A percentile compares a stretch with the other conserved stretches of the same genome.
Conservation (phyloP, 1,139 yeast species). For the Sugiyamaella novakii region DNA sequence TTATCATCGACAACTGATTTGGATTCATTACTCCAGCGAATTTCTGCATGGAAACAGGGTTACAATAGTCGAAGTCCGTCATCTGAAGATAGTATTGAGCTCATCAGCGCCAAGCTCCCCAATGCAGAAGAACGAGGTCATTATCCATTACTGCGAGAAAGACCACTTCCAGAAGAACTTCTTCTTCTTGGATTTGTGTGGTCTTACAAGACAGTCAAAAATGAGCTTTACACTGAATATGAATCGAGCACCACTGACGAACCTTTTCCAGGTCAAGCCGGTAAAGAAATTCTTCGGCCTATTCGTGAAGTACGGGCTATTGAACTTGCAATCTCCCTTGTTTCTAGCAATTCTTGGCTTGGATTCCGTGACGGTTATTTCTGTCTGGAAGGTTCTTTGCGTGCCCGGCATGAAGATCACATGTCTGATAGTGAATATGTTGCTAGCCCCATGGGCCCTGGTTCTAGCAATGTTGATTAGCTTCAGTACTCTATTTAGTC, state of each 20-base stretch:
- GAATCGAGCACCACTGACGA: constrained; percentile 29
- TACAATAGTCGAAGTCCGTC: constrained; percentile 8
- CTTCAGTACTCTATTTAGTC: no score
- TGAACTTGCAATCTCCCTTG: constrained; percentile 26
- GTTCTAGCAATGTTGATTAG: no score
- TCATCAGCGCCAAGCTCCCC: constrained; percentile 26
- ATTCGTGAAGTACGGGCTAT: constrained; percentile 26
- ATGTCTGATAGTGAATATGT: constrained; percentile 22
- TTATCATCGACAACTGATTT: neutral
- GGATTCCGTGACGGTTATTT: constrained; percentile 13
- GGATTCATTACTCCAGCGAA: constrained; percentile 5
- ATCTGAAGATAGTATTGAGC: constrained; percentile 27
- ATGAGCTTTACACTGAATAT: constrained; percentile 22
- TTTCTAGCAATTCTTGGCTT: constrained; percentile 9
- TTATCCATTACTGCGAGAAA: constrained; percentile 26
- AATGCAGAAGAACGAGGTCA: constrained; percentile 27
- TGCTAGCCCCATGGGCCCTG: constrained; percentile 9
- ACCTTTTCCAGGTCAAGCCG: constrained; percentile 30
- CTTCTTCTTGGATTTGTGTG: constrained; percentile 28
- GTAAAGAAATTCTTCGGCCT: constrained; percentile 22
- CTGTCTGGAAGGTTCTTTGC: constrained; percentile 8
- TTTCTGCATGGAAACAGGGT: constrained; percentile 17
- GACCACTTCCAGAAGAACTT: constrained; percentile 31
- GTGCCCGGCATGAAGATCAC: constrained; percentile 16
- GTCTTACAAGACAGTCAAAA: constrained; percentile 23